phyloP scores from a whole-genome alignment of 768 basidiomycete species.

The Boletus reticulatus region DNA sequence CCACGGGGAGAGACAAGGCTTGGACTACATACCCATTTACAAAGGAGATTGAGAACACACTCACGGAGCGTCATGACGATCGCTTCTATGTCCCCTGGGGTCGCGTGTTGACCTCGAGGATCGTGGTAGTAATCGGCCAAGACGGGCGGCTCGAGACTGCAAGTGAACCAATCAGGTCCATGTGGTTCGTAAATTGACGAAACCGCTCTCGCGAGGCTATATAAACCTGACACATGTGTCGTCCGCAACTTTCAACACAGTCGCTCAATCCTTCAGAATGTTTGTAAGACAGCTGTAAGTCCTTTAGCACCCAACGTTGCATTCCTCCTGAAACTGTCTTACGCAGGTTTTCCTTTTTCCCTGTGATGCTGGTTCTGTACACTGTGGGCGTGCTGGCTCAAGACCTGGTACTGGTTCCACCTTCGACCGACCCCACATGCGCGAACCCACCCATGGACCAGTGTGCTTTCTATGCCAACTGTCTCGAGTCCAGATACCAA shows the following conservation, averaged over 20 bases:
- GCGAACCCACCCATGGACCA: slow-evolving; percentile 34
- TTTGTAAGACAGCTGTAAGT: not conserved
- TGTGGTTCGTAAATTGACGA: too few species aligned
- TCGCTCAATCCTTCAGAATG: not conserved
- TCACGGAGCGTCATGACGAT: too few species aligned
- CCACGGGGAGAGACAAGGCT: too few species aligned
- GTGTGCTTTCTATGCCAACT: slow-evolving; percentile 45
- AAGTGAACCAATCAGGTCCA: too few species aligned
- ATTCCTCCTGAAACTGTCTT: not conserved
- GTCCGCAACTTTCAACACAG: not conserved
- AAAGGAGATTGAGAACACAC: too few species aligned
- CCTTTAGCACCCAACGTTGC: not conserved
- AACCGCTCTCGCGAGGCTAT: too few species aligned
- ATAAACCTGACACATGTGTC: too few species aligned
- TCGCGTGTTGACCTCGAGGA: too few species aligned
- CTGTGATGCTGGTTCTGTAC: not conserved
- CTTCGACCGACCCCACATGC: slow-evolving; percentile 18
- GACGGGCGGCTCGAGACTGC: too few species aligned
- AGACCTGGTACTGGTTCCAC: slow-evolving; percentile 2
- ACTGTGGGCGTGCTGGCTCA: not conserved
- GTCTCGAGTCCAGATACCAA: slow-evolving; percentile 44
- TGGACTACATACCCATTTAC: too few species aligned
- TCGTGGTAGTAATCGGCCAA: too few species aligned
- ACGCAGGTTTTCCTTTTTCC: not conserved
- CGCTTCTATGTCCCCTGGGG: too few species aligned